These are phyloP conservation scores for Auricularia heimuer DNA, from an alignment of 768 basidiomycete species.

Conservation along the genomic window DNA sequence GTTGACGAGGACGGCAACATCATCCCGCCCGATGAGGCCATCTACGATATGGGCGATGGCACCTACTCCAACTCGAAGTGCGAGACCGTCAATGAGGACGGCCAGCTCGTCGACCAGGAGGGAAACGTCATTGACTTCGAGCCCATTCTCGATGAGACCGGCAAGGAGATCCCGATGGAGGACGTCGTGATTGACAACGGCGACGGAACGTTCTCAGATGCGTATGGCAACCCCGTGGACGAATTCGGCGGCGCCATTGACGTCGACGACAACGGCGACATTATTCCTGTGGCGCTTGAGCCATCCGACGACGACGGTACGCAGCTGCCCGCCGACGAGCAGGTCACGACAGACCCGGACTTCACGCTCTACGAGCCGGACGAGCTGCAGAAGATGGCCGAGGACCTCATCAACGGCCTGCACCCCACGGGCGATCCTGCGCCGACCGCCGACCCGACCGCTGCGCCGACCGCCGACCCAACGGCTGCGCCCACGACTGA, in stretches of 20 bases:
- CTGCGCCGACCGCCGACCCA: too few species aligned
- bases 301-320: neutral
- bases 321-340: neutral
- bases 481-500: too few species aligned
- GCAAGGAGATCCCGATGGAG: neutral
- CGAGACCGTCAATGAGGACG: neutral
- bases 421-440: neutral
- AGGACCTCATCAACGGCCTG: neutral
- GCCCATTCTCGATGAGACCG: neutral
- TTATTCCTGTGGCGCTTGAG: neutral
- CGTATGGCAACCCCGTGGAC: neutral
- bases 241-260: neutral
- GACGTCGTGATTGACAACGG: slow-evolving; percentile 1
- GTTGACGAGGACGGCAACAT: neutral
- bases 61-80: neutral
- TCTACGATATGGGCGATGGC: neutral
- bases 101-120: neutral
- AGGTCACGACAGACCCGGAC: neutral
- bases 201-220: neutral
- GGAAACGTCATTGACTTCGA: slow-evolving; percentile 1
- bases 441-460: neutral
- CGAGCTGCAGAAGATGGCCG: neutral
- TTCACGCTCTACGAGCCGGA: neutral
- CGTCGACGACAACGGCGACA: neutral
- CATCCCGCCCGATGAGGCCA: neutral